These are phyloP conservation scores for Xerocomus amazonicus DNA, from an alignment of 1,284 basidiomycete species.

Conservation along the genomic window DNA sequence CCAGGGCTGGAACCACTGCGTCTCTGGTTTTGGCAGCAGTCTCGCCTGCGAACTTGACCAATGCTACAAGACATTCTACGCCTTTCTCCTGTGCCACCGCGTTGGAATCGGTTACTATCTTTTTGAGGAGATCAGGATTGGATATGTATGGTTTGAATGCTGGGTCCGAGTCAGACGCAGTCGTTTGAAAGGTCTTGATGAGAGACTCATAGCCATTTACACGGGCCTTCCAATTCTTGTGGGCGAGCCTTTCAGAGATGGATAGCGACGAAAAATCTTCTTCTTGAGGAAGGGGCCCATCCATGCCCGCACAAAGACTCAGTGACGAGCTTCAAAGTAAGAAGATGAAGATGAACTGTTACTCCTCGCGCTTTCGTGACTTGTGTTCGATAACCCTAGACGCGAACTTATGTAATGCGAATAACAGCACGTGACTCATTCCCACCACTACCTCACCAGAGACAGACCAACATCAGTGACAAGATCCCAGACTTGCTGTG, in stretches of 20 bases:
- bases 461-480: slow-evolving; percentile 56
- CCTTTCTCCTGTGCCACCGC: slow-evolving; percentile 99
- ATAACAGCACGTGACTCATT: slow-evolving; percentile 22
- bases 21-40: slow-evolving; percentile 78
- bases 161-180: slow-evolving; percentile 90
- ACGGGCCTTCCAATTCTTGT: slow-evolving; percentile 99
- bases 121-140: slow-evolving; percentile 78
- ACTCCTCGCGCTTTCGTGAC: background rate
- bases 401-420: slow-evolving; percentile 24
- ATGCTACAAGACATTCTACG: slow-evolving; percentile 78
- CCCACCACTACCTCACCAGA: slow-evolving; percentile 40
- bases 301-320: slow-evolving; percentile 51
- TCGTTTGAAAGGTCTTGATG: slow-evolving; percentile 80
- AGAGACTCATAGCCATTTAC: slow-evolving; percentile 91
- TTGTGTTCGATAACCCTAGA: slow-evolving; percentile 10
- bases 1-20: slow-evolving; percentile 81
- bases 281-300: slow-evolving; percentile 85
- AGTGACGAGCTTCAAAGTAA: background rate
- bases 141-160: slow-evolving; percentile 87
- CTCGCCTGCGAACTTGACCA: slow-evolving; percentile 92
- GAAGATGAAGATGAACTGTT: no score
- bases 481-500: slow-evolving; percentile 53
- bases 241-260: slow-evolving; percentile 78
- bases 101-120: slow-evolving; percentile 88
- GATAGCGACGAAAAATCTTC: slow-evolving; percentile 89